Evolutionary conservation across 2,329 filamentous ascomycete species (phyloP), one percentile per base, ranked within the genome.

Genomic region (Chaetomiaceae sp.): DNA sequence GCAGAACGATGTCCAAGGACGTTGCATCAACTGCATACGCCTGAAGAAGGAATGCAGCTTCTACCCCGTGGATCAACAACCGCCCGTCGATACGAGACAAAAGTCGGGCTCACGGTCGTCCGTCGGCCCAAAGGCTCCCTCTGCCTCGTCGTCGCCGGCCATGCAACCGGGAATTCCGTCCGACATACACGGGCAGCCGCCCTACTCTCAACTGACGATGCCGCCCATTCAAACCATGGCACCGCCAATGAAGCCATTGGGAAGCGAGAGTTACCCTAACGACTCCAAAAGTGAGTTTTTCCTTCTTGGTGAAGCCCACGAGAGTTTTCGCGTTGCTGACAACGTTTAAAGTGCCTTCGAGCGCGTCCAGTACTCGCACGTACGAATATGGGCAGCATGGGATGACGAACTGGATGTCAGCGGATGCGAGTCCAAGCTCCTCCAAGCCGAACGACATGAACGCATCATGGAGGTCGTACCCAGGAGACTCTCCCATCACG

Each of bases 41-140:
- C 73, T 97, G 64, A 95, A 95, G 69, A 96, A 95, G 64, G 89
- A 96, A 58, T 97, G 92, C 70, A 89, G 86, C 65, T 97, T 95
- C 70, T 87, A 85, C 61, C 88, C 91, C 0, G 91, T 96, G 19
- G 90, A 96, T 58, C 87, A 90, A 65, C 78, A 82, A 58, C 81
- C 79, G 21, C 75, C 66, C 25, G 64, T 71, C 39, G 71, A 78
- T 20, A 60, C 68, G 17, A 69, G 71, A 49, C 69, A 72, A 34
- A 77, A 74, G 56, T 68, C 66, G 50, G 59, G 66, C 3, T 63
- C 69, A 16, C 68, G 69, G 44, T 63, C 69, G 33, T 67, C 70
- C 4, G 63, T 68, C 13, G 69, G 69, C 7, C 63, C 69, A 23
- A 72, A 69, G 54, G 63, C 68, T 35, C 63, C 66, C 16, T 78